Base-by-base conservation (phyloP, 106 monocot genomes). In the Phalaenopsis equestris region DNA sequence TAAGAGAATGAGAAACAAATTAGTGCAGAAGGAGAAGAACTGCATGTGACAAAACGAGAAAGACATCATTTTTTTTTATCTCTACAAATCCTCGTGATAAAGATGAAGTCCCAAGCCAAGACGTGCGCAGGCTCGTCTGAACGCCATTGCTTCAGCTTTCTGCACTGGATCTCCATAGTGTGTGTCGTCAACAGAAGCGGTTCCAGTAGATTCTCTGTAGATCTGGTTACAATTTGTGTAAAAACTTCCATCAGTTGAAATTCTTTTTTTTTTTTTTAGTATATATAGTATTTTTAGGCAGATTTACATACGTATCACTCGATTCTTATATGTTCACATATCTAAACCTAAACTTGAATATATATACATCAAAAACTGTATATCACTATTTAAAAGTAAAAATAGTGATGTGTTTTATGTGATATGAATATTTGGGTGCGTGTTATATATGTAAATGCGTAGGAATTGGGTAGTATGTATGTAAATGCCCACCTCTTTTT, bases 61-160 rank as follows among this genome's bases (percentile, higher is more conserved):
- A 48, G 30, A 30, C 0, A 30, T 11, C 48, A 48, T 9, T 11
- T 1, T 21, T 21, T 30, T 0, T 30, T 30, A 23, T 65, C 6
- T 21, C 85, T 87, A 88, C 55, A 85, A 24, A 36, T 98, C 98
- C 80, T 98, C 99, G 61, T 91, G 99, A 73, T 99, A 99, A 56
- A 99, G 98, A 76, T 99, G 93, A 75, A 95, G 88, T 21, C 94
- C 99, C 52, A 99, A 86, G 19, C 99, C 99, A 70, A 99, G 91
- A 39, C 92, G 89, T 21, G 99, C 94, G 85, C 94, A 99, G 75
- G 99, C 94, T 55, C 94, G 89, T 16, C 99, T 87, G 77, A 99
- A 99, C 48, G 94, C 99, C 99, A 99, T 99, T 37, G 91, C 92
- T 88, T 99, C 99, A 21, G 99, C 99, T 81, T 90, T 95, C 78